phyloP scores from a whole-genome alignment of 2,329 filamentous ascomycete species.

The Mycosphaerella sp. region DNA sequence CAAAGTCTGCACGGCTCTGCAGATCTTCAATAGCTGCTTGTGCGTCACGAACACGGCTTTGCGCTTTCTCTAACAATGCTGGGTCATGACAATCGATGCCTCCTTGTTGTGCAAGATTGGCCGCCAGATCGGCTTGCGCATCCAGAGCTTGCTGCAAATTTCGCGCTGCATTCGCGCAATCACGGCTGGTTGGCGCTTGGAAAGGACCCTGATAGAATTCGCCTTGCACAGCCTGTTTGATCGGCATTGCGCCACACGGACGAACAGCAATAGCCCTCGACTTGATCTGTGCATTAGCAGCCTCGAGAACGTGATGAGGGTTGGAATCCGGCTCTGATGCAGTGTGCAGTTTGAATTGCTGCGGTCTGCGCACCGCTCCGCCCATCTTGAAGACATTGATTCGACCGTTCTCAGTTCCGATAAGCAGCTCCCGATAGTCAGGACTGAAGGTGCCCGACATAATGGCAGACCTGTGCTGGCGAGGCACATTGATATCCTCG shows the following conservation, averaged over 20 bases:
- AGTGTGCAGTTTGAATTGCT: constrained; percentile 23
- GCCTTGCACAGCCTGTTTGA: constrained; percentile 43
- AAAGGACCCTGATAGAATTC: constrained; percentile 38
- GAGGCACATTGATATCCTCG: constrained; percentile 44
- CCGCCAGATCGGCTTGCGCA: constrained; percentile 7
- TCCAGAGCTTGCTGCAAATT: constrained; percentile 23
- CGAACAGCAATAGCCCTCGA: constrained; percentile 32
- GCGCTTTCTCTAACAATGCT: constrained; percentile 1
- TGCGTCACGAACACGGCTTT: constrained; percentile 10
- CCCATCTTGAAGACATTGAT: constrained; percentile 47
- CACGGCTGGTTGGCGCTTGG: constrained; percentile 14
- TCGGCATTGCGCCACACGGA: constrained; percentile 39
- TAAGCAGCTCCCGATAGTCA: constrained; percentile 49
- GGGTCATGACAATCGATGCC: background rate
- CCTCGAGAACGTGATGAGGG: constrained; percentile 11
- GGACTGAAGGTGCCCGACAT: constrained; percentile 53
- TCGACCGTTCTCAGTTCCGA: constrained; percentile 53
- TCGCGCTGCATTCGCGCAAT: constrained; percentile 27
- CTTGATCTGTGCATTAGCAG: constrained; percentile 30
- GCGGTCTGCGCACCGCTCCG: constrained; percentile 7
- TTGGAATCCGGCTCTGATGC: constrained; percentile 8
- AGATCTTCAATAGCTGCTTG: constrained; percentile 13
- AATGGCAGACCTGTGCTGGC: constrained; percentile 43
- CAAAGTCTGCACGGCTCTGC: constrained; percentile 9
- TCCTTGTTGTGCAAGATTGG: background rate